phyloP scores from a whole-genome alignment of 1,139 yeast species.

The Hemisphaericaspora lyxosophila region DNA sequence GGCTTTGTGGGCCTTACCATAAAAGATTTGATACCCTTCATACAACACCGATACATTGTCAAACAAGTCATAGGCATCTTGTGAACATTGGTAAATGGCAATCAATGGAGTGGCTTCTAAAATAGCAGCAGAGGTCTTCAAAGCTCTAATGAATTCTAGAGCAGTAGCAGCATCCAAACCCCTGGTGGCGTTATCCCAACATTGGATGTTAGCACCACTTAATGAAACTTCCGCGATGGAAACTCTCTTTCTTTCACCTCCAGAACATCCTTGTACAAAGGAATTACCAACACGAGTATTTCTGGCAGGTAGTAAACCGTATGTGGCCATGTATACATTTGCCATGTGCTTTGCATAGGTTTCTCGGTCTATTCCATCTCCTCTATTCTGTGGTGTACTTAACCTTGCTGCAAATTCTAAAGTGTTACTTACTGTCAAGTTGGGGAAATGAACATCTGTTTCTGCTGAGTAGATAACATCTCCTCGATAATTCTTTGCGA shows the following conservation, averaged over 20 bases:
- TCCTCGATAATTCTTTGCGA: slow-evolving; percentile 30
- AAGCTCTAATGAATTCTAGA: slow-evolving; percentile 67
- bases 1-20: slow-evolving; percentile 64
- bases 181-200: slow-evolving; percentile 66
- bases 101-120: slow-evolving; percentile 65
- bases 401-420: slow-evolving; percentile 45
- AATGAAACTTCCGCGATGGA: slow-evolving; percentile 44
- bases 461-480: slow-evolving; percentile 55
- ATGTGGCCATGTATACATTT: slow-evolving; percentile 43
- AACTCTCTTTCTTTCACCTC: slow-evolving; percentile 48
- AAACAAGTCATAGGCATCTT: slow-evolving; percentile 64
- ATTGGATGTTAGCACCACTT: slow-evolving; percentile 34
- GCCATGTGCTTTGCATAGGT: slow-evolving; percentile 44
- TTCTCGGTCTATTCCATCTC: slow-evolving; percentile 33
- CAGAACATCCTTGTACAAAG: slow-evolving; percentile 40
- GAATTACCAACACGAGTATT: slow-evolving; percentile 38
- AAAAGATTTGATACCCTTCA: slow-evolving; percentile 75
- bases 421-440: slow-evolving; percentile 52
- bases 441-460: slow-evolving; percentile 54
- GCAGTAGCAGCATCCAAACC: slow-evolving; percentile 64
- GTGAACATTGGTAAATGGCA: slow-evolving; percentile 82
- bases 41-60: slow-evolving; percentile 73
- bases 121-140: slow-evolving; percentile 62
- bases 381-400: slow-evolving; percentile 43
- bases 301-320: slow-evolving; percentile 36